Evolutionary conservation across 2,329 filamentous ascomycete species (phyloP).

Genomic region (Purpureocillium takamizusanense): DNA sequence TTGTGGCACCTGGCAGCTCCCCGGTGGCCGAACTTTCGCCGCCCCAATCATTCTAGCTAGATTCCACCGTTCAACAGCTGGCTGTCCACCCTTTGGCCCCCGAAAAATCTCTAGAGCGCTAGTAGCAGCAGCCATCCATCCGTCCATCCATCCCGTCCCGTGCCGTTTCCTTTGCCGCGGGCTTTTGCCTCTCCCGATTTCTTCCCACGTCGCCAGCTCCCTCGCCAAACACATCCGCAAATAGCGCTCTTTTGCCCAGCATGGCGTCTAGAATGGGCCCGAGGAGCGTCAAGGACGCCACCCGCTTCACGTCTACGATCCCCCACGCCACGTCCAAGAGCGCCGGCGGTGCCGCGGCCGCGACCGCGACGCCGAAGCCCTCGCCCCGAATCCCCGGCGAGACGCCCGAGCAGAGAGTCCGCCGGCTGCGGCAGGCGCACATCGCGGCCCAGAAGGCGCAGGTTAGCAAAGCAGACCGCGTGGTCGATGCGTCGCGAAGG

Average conservation of each 20-base stretch:
- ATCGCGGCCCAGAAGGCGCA: slow-evolving; percentile 54
- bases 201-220: neutral
- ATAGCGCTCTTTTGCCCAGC: slow-evolving; percentile 3
- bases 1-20: neutral
- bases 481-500: slow-evolving; percentile 37
- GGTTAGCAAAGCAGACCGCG: slow-evolving; percentile 41
- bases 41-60: slow-evolving; percentile 22
- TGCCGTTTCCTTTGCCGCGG: too few relatives aligned
- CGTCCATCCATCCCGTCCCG: slow-evolving; percentile 1
- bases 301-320: slow-evolving; percentile 51
- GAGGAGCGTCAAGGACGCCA: slow-evolving; percentile 69
- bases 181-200: slow-evolving; percentile 1
- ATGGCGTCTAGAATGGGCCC: slow-evolving; percentile 40
- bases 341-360: slow-evolving; percentile 22
- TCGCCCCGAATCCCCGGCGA: slow-evolving; percentile 34
- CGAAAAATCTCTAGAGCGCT: slow-evolving; percentile 28
- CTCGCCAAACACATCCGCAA: neutral
- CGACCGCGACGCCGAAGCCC: slow-evolving; percentile 13
- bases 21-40: slow-evolving; percentile 24
- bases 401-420: slow-evolving; percentile 61
- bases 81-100: slow-evolving; percentile 1
- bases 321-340: slow-evolving; percentile 59
- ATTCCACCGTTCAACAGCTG: slow-evolving; percentile 15
- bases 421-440: slow-evolving; percentile 58
- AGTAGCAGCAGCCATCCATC: neutral